Evolutionary conservation across 1,284 basidiomycete genomes (phyloP).

Genomic region (Prillingera fragicola): DNA sequence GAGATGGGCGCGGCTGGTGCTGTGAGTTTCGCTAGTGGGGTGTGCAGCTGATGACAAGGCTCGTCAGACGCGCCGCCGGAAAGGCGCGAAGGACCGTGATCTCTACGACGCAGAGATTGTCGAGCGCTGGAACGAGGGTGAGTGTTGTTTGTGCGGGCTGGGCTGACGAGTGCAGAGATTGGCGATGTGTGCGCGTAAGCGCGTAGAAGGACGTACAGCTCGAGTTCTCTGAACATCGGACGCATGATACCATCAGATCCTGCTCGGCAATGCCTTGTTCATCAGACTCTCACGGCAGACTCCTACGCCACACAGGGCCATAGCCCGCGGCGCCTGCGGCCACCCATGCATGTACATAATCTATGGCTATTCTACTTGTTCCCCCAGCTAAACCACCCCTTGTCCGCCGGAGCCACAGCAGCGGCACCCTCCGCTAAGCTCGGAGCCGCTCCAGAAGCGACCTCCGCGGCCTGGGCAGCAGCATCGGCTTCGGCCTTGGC

Average conservation of each 20-base stretch:
- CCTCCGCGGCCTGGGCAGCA: slow-evolving; percentile 1
- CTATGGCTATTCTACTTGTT: no score
- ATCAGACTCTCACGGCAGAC: not conserved
- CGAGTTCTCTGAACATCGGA: not conserved
- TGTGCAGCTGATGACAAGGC: no score
- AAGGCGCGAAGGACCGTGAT: slow-evolving; percentile 13
- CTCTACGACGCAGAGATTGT: slow-evolving; percentile 37
- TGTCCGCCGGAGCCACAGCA: not conserved
- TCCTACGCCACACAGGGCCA: not conserved
- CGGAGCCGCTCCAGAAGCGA: slow-evolving; percentile 1
- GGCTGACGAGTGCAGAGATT: slow-evolving; percentile 24
- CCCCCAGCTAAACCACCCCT: no score
- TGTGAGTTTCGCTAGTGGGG: no score
- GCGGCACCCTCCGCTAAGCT: slow-evolving; percentile 11
- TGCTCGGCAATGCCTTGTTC: slow-evolving; percentile 1
- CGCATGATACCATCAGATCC: not conserved
- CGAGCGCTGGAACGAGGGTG: slow-evolving; percentile 37
- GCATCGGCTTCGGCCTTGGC: slow-evolving; percentile 4
- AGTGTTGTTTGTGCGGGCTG: slow-evolving; percentile 4
- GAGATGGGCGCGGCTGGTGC: not conserved
- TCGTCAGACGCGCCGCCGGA: not conserved
- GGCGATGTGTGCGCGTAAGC: slow-evolving; percentile 30
- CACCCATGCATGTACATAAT: slow-evolving; percentile 7
- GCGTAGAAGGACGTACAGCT: not conserved
- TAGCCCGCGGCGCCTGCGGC: not conserved